Evolutionary conservation across 2,329 filamentous ascomycete species (phyloP).

Genomic region (Penicillium sp.): DNA sequence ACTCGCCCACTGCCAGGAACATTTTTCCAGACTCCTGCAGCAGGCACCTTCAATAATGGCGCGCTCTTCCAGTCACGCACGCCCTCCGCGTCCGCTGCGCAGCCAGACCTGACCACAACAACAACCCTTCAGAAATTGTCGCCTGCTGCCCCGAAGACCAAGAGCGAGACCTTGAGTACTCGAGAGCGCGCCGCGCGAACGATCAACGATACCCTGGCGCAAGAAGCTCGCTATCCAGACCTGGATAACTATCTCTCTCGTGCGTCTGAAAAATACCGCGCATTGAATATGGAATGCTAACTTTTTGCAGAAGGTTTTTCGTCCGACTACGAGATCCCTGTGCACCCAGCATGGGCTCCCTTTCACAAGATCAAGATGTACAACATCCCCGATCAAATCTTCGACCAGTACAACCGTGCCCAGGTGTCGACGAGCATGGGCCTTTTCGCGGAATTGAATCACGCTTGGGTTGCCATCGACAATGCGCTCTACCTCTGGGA

Average conservation of each 20-base stretch:
- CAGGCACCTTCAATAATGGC: conserved; percentile 33
- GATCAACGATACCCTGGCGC: conserved; percentile 72
- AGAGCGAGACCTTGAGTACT: conserved; percentile 57
- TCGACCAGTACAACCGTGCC: conserved; percentile 85
- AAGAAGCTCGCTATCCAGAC: conserved; percentile 79
- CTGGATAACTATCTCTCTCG: conserved; percentile 85
- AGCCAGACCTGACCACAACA: conserved; percentile 26
- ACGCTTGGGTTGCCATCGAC: conserved; percentile 94
- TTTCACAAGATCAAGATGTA: conserved; percentile 86
- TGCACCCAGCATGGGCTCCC: conserved; percentile 69
- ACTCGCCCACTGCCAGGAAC: conserved; percentile 39
- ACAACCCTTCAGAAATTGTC: conserved; percentile 30
- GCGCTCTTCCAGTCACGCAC: conserved; percentile 29
- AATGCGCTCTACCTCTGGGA: conserved; percentile 97
- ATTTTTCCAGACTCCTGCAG: conserved; percentile 39
- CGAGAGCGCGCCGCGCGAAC: conserved; percentile 77
- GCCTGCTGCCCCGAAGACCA: conserved; percentile 38
- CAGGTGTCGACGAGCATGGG: conserved; percentile 92
- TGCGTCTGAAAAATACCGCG: conserved; percentile 49
- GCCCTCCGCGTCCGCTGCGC: conserved; percentile 25
- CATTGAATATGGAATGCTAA: conserved; percentile 24
- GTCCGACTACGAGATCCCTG: conserved; percentile 81
- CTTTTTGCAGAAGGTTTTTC: conserved; percentile 70
- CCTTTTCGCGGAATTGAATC: conserved; percentile 87
- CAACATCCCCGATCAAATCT: conserved; percentile 84